Percentiles rank a stretch among this genome's conserved stretches.
Evolutionary conservation across 768 basidiomycete species (phyloP).

Genomic region (Collybiopsis luxurians): DNA sequence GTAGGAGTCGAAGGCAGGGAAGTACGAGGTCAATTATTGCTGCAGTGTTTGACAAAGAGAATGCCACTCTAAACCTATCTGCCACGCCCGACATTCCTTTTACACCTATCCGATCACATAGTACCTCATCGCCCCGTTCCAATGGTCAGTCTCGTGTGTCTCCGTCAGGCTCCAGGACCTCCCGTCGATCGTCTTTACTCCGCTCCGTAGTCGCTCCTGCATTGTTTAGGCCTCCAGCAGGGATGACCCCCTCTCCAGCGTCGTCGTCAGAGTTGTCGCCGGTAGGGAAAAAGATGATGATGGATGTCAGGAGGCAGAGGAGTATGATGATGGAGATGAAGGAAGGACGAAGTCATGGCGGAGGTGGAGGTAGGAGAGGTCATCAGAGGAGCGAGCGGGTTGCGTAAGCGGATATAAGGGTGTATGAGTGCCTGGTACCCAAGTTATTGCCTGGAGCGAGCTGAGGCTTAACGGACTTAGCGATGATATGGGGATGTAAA

Average conservation of each 20-base stretch:
- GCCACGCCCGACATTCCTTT: conserved; percentile 38
- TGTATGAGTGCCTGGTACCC: too few species aligned
- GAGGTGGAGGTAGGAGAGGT: not conserved
- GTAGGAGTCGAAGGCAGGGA: conserved; percentile 2
- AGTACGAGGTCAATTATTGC: conserved; percentile 3
- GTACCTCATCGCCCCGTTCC: conserved; percentile 18
- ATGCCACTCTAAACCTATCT: conserved; percentile 27
- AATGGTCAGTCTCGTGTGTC: conserved; percentile 6
- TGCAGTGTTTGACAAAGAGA: conserved; percentile 37
- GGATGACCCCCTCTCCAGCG: conserved; percentile 56
- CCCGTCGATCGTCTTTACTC: conserved; percentile 25
- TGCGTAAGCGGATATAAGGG: not conserved
- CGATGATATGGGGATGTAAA: too few species aligned
- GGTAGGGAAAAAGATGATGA: conserved; percentile 65
- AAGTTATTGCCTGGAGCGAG: too few species aligned
- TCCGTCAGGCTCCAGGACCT: not conserved
- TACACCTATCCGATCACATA: conserved; percentile 43
- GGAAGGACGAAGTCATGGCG: not conserved
- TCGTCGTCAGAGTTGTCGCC: conserved; percentile 76
- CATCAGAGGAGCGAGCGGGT: not conserved
- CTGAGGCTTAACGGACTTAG: too few species aligned
- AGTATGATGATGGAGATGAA: not conserved
- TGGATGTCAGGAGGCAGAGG: conserved; percentile 48
- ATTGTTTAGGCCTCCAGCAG: conserved; percentile 46
- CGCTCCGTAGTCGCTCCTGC: conserved; percentile 34